Base-by-base conservation (phyloP, 352 stramenopile species). In the Phytophthora litchii region DNA sequence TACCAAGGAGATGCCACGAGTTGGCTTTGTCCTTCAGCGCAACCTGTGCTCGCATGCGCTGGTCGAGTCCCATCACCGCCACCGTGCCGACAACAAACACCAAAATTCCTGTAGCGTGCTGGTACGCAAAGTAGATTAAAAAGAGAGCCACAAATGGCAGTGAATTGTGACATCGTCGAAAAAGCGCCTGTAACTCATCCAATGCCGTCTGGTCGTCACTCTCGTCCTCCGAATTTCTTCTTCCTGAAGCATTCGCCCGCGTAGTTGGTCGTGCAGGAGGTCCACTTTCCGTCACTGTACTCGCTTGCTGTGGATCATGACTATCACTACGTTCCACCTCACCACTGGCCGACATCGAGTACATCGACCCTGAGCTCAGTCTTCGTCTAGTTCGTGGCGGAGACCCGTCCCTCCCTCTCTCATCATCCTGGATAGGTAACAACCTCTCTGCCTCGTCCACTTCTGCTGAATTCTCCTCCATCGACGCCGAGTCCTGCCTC, bases 11-110 rank as follows among this genome's bases (percentile, higher is more conserved):
- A 14, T 86, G 68, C 59, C 75, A 60, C 11, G 40, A 56, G 51
- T 67, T 94, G 10, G 81, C 77, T 27, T 84, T 80, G 13, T 94
- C 85, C 50, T 94, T 92, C n/a, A 89, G 62, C 45, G 81, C 79
- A 41, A 94, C 73, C 40, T 91, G 85, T 17, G 62, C 55, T 37
- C 78, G 72, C 23, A 94, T 63, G 21, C 82, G 78, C 38, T 89
- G 70, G 47, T 94, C 85, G 14, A 94, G 71, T n/a, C 79, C 77
- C 37, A 89, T 76, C 31, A 94, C 80, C 34, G 81, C 75, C 14
- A 88, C 66, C 1, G 75, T 88, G 0, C 85, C 85, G 16, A 91
- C 55, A 27, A 79, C 65, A 57, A 91, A 86, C 11, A 89, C 74
- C 32, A 85, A 43, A 27, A 94, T 89, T 4, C 80, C 85, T 12